Percentiles rank a stretch among this genome's conserved stretches.
phyloP scores from a whole-genome alignment of 768 basidiomycete species.

The Coprinopsis cinerea region DNA sequence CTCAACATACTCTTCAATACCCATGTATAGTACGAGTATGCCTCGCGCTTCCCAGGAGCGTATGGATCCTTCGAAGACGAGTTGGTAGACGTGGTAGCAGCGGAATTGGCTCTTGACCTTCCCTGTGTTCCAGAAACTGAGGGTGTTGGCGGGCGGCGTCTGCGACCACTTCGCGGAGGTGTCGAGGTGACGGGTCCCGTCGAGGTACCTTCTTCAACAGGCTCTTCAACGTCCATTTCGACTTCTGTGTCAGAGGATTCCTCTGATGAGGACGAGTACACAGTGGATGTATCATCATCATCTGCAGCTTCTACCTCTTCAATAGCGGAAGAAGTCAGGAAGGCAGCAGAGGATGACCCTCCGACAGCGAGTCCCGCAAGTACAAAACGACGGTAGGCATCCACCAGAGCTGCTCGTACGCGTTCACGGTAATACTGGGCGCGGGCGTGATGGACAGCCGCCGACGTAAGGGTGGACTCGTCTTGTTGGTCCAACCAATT shows the following conservation, averaged over 20 bases:
- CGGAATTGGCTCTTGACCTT: neutral
- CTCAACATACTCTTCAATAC: conserved; percentile 9
- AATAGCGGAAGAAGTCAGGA: neutral
- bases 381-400: conserved; percentile 8
- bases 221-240: neutral
- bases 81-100: neutral
- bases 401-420: neutral
- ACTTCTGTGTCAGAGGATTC: neutral
- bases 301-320: neutral
- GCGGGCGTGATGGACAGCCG: conserved; percentile 4
- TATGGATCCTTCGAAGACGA: neutral
- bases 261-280: neutral
- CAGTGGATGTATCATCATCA: neutral
- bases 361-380: conserved; percentile 1
- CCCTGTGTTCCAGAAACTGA: neutral
- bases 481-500: neutral
- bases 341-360: neutral
- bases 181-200: neutral
- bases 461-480: neutral
- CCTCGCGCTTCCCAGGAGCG: neutral
- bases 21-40: conserved; percentile 6
- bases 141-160: neutral
- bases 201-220: neutral
- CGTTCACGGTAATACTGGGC: neutral
- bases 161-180: neutral